A percentile compares a stretch with the other conserved stretches of the same genome.
Conservation (phyloP, 2,329 filamentous ascomycete genomes). For the Lomentospora prolificans region DNA sequence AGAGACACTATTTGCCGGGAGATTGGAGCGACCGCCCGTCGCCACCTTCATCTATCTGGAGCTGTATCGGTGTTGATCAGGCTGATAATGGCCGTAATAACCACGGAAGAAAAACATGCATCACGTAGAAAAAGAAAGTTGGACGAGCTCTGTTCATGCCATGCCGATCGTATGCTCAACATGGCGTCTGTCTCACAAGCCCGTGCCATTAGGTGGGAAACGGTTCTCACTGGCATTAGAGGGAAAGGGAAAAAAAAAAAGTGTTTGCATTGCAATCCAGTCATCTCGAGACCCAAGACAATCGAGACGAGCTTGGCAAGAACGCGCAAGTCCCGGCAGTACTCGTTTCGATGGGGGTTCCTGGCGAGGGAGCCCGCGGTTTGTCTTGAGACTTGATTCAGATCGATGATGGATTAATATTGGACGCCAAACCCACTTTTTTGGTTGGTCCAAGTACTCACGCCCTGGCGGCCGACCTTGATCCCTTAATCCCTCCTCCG, state of each 20-base stretch:
- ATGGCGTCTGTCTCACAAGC: neutral
- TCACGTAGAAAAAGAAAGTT: neutral
- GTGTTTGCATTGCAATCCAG: too few species aligned
- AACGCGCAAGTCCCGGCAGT: too few species aligned
- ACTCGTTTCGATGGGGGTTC: too few species aligned
- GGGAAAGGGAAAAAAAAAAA: neutral
- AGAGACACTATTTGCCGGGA: neutral
- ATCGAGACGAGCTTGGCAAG: neutral
- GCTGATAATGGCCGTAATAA: neutral
- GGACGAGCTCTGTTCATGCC: neutral
- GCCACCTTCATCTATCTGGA: constrained; percentile 5
- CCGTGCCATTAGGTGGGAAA: neutral
- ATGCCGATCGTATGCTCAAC: neutral
- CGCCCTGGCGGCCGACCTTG: too few species aligned
- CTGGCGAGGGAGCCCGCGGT: neutral
- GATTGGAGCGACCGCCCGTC: neutral
- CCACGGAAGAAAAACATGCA: neutral
- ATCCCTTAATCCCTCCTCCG: neutral
- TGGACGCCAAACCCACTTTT: neutral
- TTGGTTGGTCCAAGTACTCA: neutral
- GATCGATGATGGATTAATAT: constrained; percentile 1
- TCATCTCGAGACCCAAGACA: too few species aligned
- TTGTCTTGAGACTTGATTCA: neutral
- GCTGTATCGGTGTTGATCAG: constrained; percentile 3
- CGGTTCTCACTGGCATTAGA: neutral